Conservation (phyloP, 208 protist genomes). For the Angomonas ambiguus region DNA sequence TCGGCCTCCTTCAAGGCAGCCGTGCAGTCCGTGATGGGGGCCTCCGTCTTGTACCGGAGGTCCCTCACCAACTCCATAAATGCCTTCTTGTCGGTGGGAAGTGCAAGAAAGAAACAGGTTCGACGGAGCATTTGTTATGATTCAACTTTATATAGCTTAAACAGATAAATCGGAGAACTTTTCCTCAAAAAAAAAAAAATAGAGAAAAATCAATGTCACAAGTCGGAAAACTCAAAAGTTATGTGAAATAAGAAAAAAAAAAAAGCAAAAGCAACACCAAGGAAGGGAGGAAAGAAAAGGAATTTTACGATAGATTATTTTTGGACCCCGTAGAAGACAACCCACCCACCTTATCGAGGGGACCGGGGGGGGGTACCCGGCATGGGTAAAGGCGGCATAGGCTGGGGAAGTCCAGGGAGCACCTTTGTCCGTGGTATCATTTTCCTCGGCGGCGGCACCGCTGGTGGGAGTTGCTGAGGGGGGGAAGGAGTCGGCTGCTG, state of each 20-base stretch:
- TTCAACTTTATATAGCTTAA: neutral
- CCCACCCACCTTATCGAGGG: slow-evolving; percentile 26
- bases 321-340: no score
- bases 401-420: slow-evolving; percentile 55
- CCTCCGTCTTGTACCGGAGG: slow-evolving; percentile 86
- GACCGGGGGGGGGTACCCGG: slow-evolving; percentile 22
- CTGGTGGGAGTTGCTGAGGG: slow-evolving; percentile 41
- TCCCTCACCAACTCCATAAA: slow-evolving; percentile 86
- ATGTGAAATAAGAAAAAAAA: slow-evolving; percentile 3
- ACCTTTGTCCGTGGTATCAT: slow-evolving; percentile 49
- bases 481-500: slow-evolving; percentile 54
- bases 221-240: neutral
- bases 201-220: slow-evolving; percentile 10
- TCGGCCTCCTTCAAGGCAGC: slow-evolving; percentile 75
- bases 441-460: slow-evolving; percentile 70
- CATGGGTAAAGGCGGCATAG: slow-evolving; percentile 26
- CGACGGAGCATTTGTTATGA: slow-evolving; percentile 34
- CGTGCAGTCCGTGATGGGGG: slow-evolving; percentile 84
- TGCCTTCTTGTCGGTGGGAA: slow-evolving; percentile 51
- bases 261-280: no score
- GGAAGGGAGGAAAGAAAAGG: no score
- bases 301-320: no score
- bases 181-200: slow-evolving; percentile 1
- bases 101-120: slow-evolving; percentile 21
- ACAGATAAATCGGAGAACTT: neutral